These are phyloP conservation scores for rapeseed (Brassica napus) DNA, from an alignment of 345 rosid genomes.

Conservation along the genomic window DNA sequence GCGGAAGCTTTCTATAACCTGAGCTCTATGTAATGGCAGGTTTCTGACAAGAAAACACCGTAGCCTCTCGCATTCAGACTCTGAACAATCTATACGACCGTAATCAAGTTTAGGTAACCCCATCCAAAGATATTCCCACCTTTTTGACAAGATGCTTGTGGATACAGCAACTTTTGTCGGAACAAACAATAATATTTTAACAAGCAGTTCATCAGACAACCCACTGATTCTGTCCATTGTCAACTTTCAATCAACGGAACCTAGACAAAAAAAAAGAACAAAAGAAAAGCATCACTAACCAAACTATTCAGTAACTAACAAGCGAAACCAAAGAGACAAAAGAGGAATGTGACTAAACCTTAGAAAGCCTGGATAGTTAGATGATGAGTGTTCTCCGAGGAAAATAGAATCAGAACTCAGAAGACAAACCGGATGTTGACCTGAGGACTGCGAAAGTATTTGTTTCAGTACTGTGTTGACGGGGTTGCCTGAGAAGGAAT, in stretches of 20 bases:
- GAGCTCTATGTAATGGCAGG: constrained; percentile 18
- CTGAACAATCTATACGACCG: background rate
- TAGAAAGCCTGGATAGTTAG: background rate
- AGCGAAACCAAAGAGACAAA: background rate
- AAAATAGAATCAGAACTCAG: background rate
- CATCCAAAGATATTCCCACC: constrained; percentile 26
- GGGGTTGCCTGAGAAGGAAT: background rate
- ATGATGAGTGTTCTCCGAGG: background rate
- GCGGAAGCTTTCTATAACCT: background rate
- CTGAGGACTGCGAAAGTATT: background rate
- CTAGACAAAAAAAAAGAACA: background rate
- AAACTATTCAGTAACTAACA: constrained; percentile 1
- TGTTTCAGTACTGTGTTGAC: background rate
- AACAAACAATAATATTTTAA: constrained; percentile 3
- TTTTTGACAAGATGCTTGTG: constrained; percentile 20
- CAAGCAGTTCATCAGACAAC: constrained; percentile 2
- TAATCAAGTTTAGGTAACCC: constrained; percentile 14
- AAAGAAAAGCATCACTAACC: background rate
- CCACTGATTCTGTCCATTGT: constrained; percentile 10
- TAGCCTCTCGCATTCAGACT: background rate
- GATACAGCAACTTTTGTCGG: constrained; percentile 19
- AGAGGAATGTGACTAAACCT: background rate
- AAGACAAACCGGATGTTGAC: background rate
- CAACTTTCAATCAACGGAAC: background rate
- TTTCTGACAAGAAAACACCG: background rate